A percentile compares a stretch with the other conserved stretches of the same genome.
Conservation (phyloP, 345 rosid genomes). For the Populus tremula region DNA sequence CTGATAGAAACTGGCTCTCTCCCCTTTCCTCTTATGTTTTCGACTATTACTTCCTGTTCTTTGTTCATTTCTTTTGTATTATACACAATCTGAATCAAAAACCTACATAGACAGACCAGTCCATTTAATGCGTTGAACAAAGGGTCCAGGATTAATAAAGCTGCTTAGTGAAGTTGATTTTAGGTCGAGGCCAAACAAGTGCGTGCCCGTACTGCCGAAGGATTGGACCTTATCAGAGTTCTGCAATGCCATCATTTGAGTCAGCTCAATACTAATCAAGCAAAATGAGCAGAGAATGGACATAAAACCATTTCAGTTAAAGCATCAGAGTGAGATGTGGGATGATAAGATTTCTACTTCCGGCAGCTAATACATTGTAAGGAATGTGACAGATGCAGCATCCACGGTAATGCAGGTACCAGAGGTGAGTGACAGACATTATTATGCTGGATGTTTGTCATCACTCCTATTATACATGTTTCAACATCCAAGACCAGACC, state of each 20-base stretch:
- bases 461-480: conserved; percentile 27
- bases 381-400: conserved; percentile 1
- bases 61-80: not conserved
- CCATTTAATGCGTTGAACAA: not conserved
- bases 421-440: conserved; percentile 19
- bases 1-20: not conserved
- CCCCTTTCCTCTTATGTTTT: not conserved
- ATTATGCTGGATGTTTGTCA: conserved; percentile 29
- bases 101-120: not conserved
- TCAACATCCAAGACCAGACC: conserved; percentile 25
- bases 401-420: not conserved
- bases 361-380: not conserved
- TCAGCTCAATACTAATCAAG: not conserved
- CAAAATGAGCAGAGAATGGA: not conserved
- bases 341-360: not conserved
- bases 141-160: too few relatives aligned
- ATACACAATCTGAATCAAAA: not conserved
- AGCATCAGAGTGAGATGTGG: not conserved
- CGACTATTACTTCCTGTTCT: not conserved
- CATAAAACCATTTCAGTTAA: not conserved
- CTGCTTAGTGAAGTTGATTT: not conserved
- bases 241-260: not conserved
- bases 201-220: not conserved
- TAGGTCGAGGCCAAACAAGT: not conserved
- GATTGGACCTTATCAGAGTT: not conserved